These are phyloP conservation scores for Didymella pomorum DNA, from an alignment of 2,329 filamentous ascomycete species.

Conservation along the genomic window DNA sequence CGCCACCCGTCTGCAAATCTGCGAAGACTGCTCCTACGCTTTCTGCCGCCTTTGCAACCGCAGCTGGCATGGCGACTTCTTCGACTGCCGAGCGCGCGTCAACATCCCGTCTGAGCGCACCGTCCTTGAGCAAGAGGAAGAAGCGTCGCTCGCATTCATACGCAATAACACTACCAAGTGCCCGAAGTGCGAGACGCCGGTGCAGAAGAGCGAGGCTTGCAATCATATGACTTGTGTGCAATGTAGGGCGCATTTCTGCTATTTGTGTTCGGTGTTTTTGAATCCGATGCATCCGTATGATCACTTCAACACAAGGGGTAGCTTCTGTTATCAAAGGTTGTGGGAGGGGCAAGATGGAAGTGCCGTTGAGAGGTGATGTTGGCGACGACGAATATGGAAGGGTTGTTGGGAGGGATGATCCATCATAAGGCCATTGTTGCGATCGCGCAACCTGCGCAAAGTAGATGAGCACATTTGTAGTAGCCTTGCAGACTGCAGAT, in stretches of 20 bases:
- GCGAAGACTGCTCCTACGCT: constrained; percentile 12
- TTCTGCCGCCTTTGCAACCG: constrained; percentile 4
- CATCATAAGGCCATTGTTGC: background rate
- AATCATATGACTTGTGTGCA: constrained; percentile 4
- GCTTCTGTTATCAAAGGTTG: constrained; percentile 2
- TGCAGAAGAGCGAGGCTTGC: constrained; percentile 6
- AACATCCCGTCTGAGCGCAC: background rate
- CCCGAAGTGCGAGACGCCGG: background rate
- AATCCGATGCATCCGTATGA: background rate
- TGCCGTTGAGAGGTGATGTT: background rate
- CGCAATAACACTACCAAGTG: constrained; percentile 2
- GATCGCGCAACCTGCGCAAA: background rate
- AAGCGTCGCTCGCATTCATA: background rate
- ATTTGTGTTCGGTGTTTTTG: constrained; percentile 4
- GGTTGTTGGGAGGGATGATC: no score
- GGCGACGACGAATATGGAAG: background rate
- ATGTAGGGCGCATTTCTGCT: constrained; percentile 7
- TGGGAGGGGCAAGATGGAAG: constrained; percentile 2
- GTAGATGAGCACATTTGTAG: background rate
- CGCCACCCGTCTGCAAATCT: background rate
- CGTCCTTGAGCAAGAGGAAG: background rate
- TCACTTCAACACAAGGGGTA: background rate
- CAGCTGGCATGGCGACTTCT: constrained; percentile 14
- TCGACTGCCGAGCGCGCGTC: constrained; percentile 2
- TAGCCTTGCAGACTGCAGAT: background rate